Conservation (phyloP, 306 rosid genomes). For the Casuarina cunninghamiana region DNA sequence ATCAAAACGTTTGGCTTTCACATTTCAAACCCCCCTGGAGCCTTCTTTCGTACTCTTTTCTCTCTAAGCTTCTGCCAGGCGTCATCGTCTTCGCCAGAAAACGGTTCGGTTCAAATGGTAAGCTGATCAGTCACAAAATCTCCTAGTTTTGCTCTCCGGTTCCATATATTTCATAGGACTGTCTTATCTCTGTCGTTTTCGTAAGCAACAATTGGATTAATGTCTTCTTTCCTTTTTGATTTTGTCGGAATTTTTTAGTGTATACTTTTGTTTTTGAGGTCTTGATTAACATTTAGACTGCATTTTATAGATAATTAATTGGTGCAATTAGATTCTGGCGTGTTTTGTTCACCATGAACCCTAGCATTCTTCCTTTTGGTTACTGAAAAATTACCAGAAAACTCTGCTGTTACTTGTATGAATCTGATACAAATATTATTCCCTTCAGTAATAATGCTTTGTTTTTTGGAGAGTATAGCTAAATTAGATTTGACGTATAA, state of each 20-base stretch:
- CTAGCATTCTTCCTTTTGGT: background rate
- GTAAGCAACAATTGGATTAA: background rate
- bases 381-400: constrained; percentile 13
- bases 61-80: background rate
- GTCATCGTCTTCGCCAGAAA: constrained; percentile 1
- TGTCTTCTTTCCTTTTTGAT: background rate
- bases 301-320: background rate
- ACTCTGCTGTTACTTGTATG: background rate
- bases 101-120: constrained; percentile 27
- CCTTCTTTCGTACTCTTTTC: constrained; percentile 16
- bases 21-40: background rate
- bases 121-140: background rate
- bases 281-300: background rate
- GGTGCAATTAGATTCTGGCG: background rate
- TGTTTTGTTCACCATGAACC: background rate
- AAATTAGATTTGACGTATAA: background rate
- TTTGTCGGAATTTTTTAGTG: background rate
- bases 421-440: background rate
- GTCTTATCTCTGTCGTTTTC: background rate
- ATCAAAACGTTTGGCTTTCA: background rate
- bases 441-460: no score
- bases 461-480: background rate
- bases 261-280: background rate
- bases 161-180: background rate
- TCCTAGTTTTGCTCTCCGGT: background rate